Conservation (phyloP, 805 yeast species). For the Zygotorulaspora chibaensis region DNA sequence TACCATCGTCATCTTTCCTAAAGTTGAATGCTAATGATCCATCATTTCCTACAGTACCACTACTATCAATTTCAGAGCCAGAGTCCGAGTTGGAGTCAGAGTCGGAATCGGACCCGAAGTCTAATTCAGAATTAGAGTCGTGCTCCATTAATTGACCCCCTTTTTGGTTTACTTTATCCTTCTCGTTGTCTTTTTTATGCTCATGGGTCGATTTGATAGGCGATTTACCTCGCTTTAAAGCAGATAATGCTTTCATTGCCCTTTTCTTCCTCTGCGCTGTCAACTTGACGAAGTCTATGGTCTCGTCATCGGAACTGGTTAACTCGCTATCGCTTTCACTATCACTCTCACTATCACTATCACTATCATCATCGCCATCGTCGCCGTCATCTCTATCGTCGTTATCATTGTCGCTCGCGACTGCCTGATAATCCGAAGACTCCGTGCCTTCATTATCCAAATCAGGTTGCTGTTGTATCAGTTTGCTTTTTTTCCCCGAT, state of each 20-base stretch:
- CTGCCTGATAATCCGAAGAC: constrained; percentile 24
- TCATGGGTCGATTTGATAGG: constrained; percentile 25
- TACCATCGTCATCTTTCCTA: constrained; percentile 27
- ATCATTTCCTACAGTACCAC: constrained; percentile 5
- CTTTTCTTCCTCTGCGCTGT: constrained; percentile 63
- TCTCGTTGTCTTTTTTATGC: constrained; percentile 3
- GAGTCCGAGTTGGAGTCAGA: constrained; percentile 17
- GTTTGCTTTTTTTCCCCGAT: constrained; percentile 34
- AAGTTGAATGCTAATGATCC: constrained; percentile 27
- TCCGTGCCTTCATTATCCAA: constrained; percentile 23
- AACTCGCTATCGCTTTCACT: constrained; percentile 34
- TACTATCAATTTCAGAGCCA: constrained; percentile 12
- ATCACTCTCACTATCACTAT: constrained; percentile 38
- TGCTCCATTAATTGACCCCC: constrained; percentile 33
- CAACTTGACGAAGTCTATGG: constrained; percentile 66
- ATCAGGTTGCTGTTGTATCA: constrained; percentile 33
- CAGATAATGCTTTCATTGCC: constrained; percentile 46
- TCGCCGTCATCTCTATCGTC: constrained; percentile 25
- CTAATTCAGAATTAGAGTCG: constrained; percentile 17
- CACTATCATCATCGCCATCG: constrained; percentile 37
- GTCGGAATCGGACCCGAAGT: constrained; percentile 39
- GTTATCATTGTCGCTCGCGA: constrained; percentile 36
- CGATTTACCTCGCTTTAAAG: constrained; percentile 34
- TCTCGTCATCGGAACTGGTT: constrained; percentile 59
- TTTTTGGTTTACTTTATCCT: background rate